Base-by-base conservation (phyloP, 2,329 filamentous ascomycete species). In the Colletotrichum shisoi region DNA sequence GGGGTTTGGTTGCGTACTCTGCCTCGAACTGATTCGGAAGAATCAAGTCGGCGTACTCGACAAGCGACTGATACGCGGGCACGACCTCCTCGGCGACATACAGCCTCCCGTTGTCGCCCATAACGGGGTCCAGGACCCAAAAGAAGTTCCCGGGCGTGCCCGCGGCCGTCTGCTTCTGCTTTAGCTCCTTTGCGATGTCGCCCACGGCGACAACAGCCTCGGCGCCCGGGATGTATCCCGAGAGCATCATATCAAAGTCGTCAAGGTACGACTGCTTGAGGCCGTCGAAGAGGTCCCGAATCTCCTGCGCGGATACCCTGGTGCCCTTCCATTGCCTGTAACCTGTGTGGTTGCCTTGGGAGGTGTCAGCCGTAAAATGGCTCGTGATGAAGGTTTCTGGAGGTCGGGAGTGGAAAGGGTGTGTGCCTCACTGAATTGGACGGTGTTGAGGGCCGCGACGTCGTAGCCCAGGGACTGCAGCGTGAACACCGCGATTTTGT, bases 21-120 rank as follows among this genome's bases (percentile, higher is more conserved):
- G 94, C 93, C 81, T 99, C 95, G 72, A 97, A 99, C 73, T 98
- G 94, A 76, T 99, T 99, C 4, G 95, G 95, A 17, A 98, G 80
- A 63, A 99, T 96, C 71, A 99, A 78, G 78, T 99, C 95, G 2
- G 95, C 94, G 73, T 94, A 85, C 42, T 84, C 84, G 24, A 98
- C 82, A 64, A 97, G 83, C 27, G 83, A 83, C 79, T 93, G 94
- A 78, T 98, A 99, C 15, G 91, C 93, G 0, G 94, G 94, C 17
- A 98, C 91, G 3, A 96, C 93, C 70, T 96, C 93, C 72, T 94
- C 89, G 6, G 90, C 91, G 8, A 99, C 94, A 75, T 99, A 99
- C 13, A 99, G 83, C 71, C 86, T 88, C 57, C 93, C 95, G 74
- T 97, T 93, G 76, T 99, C 95, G 37, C 95, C 95, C 95, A 99